Evolutionary conservation across 495 filamentous ascomycete species (phyloP).

Genomic region (Hypoxylon rickii): DNA sequence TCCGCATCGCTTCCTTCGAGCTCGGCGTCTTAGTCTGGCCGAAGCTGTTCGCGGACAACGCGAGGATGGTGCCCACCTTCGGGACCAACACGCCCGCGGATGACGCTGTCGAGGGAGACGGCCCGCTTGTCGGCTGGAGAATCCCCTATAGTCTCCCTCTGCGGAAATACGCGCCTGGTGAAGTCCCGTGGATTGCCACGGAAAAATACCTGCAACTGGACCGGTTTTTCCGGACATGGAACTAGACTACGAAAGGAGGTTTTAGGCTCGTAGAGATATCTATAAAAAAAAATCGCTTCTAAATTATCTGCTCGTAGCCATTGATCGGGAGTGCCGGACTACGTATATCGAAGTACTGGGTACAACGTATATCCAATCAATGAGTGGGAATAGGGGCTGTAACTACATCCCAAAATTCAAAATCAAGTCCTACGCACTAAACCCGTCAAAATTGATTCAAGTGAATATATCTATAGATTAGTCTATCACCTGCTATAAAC

Average conservation of each 20-base stretch:
- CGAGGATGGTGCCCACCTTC: slow-evolving; percentile 73
- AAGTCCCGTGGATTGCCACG: slow-evolving; percentile 83
- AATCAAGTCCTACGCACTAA: too few species aligned
- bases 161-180: slow-evolving; percentile 61
- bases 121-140: slow-evolving; percentile 64
- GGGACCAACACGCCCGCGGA: slow-evolving; percentile 55
- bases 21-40: slow-evolving; percentile 88
- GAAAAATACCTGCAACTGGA: too few species aligned
- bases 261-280: too few species aligned
- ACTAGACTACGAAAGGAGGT: too few species aligned
- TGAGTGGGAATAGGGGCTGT: too few species aligned
- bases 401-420: too few species aligned
- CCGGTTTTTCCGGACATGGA: too few species aligned
- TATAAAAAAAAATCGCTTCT: too few species aligned
- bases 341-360: too few species aligned
- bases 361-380: too few species aligned
- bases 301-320: too few species aligned
- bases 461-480: slow-evolving; percentile 15
- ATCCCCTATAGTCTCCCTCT: slow-evolving; percentile 87
- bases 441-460: background rate
- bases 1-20: slow-evolving; percentile 81
- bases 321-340: too few species aligned
- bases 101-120: slow-evolving; percentile 10
- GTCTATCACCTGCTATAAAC: slow-evolving; percentile 4
- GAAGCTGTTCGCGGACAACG: slow-evolving; percentile 57